Conservation (phyloP, 139 green algal genomes). For the Bryopsis sp. region DNA sequence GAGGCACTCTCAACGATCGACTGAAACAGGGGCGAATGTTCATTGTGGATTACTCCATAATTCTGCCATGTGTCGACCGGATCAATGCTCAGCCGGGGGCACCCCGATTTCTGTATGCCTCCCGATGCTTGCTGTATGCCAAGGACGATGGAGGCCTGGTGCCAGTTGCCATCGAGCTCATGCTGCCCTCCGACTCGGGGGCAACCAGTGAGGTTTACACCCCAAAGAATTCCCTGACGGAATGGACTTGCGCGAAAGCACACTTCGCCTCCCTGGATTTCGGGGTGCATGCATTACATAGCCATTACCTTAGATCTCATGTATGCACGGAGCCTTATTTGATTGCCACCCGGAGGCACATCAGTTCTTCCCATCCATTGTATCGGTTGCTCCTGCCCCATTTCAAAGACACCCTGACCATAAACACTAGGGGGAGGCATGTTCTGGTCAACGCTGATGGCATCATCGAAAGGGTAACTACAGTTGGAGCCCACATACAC, state of each 20-base stretch:
- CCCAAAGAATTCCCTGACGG: not conserved
- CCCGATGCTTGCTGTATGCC: not conserved
- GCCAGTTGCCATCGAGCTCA: constrained; percentile 36
- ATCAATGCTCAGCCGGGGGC: not conserved
- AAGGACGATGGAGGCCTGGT: too few species aligned
- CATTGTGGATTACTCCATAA: not conserved
- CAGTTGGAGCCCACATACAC: constrained; percentile 13
- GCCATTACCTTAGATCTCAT: constrained; percentile 39
- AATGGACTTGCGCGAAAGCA: constrained; percentile 10
- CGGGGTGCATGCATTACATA: constrained; percentile 37
- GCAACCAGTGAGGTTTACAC: constrained; percentile 6
- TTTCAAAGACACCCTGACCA: constrained; percentile 37
- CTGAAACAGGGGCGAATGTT: not conserved
- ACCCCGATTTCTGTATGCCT: not conserved
- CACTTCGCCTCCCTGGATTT: constrained; percentile 24
- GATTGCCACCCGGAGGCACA: constrained; percentile 32
- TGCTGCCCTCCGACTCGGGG: too few species aligned
- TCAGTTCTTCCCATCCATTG: constrained; percentile 38
- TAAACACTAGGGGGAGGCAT: constrained; percentile 37
- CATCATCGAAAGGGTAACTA: constrained; percentile 29
- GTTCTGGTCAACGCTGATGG: constrained; percentile 37
- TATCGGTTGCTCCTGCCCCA: not conserved
- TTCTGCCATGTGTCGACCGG: not conserved
- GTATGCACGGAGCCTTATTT: constrained; percentile 33
- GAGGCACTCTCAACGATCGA: not conserved